These are phyloP conservation scores for Fusarium setosum DNA, from an alignment of 2,329 filamentous ascomycete genomes.

Conservation along the genomic window DNA sequence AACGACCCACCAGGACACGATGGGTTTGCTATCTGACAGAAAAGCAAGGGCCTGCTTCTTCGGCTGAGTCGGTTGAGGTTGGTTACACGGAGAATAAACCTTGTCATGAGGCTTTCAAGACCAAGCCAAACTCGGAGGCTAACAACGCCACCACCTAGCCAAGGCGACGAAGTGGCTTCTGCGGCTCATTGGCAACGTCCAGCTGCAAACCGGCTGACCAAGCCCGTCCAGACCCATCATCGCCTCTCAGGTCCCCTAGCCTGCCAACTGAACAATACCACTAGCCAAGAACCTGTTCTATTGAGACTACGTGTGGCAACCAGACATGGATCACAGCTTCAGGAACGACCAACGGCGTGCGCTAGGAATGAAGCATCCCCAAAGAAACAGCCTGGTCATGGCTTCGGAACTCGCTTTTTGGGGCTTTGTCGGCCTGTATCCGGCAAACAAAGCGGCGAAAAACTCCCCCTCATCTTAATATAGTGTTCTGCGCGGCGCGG, in stretches of 20 bases:
- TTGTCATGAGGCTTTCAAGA: constrained; percentile 18
- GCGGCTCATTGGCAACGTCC: constrained; percentile 11
- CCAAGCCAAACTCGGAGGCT: constrained; percentile 28
- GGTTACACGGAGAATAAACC: constrained; percentile 9
- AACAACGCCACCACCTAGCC: constrained; percentile 27
- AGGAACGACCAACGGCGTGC: constrained; percentile 20
- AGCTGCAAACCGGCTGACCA: constrained; percentile 7
- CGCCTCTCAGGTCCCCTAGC: constrained; percentile 13
- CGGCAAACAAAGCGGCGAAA: constrained; percentile 35
- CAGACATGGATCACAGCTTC: constrained; percentile 24
- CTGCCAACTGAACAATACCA: constrained; percentile 28
- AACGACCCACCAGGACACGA: constrained; percentile 70
- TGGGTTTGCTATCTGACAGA: constrained; percentile 60
- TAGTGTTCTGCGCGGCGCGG: constrained; percentile 15
- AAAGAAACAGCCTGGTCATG: constrained; percentile 6
- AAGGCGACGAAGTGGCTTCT: constrained; percentile 17
- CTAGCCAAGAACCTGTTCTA: constrained; percentile 9
- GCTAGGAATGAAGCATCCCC: constrained; percentile 14
- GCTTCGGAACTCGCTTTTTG: constrained; percentile 24
- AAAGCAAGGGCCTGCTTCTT: constrained; percentile 5
- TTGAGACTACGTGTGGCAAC: constrained; percentile 26
- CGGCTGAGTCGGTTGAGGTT: constrained; percentile 7
- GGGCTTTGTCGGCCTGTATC: constrained; percentile 29
- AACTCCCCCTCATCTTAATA: constrained; percentile 16
- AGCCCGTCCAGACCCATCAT: constrained; percentile 15